Base-by-base conservation (phyloP, 179 eudicot species). In the Silene noctiflora region DNA sequence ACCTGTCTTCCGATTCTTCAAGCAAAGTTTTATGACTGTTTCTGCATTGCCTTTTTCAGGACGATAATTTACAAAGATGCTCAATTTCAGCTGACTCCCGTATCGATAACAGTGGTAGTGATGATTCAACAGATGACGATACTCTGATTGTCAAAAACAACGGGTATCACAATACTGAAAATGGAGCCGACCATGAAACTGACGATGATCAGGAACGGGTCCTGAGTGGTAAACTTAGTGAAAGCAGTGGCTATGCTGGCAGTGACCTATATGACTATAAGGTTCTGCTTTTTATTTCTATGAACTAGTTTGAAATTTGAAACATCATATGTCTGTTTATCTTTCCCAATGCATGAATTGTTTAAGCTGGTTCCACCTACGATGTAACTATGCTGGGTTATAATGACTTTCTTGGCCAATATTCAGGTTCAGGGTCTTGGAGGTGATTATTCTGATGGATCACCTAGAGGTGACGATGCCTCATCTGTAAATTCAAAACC, bases 81-180 rank as follows among this genome's bases (percentile, higher is more conserved):
- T 96, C 98, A 74, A 90, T 96, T 81, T 96, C 98, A 63, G 98
- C 97, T 42, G 96, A 91, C 81, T 96, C 98, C 60, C 96, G 83
- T 72, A 85, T 87, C 74, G 98, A 85, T 62, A 90, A 82, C 74
- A 96, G 99, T 85, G 92, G 81, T 55, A 93, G 90, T 81, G 99
- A 93, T 77, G 96, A 89, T 83, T 87, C 94, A 72, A 85, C 89
- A 59, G 97, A 89, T 81, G 92, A 89, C 69, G 98, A 90, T 79
- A 85, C 79, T 79, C 56, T 88, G 74, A 90, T 83, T 62, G 75
- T 82, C 13, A 89, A 87, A 82, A 83, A 83, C 31, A 91, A 89
- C 78, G 98, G 96, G 83, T 89, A 87, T 85, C 98, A 90, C 76
- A 89, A 88, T 85, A 89, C 89, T 79, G 90, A 88, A 83, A 93